phyloP scores from a whole-genome alignment of 2,329 filamentous ascomycete species.

The Huntiella decipiens region DNA sequence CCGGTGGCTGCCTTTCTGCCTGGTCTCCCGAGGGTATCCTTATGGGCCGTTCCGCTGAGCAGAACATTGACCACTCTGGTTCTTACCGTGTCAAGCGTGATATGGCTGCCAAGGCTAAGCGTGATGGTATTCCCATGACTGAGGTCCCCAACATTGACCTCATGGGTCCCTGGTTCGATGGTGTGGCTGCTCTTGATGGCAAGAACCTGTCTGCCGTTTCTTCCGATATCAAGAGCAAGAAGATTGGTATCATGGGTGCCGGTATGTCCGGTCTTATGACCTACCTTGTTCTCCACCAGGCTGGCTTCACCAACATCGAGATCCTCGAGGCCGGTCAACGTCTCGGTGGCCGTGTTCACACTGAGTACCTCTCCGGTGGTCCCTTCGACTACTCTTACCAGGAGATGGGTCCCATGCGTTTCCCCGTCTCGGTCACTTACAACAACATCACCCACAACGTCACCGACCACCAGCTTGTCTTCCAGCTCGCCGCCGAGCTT shows the following conservation, averaged over 20 bases:
- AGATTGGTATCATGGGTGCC: conserved; percentile 43
- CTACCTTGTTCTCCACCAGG: conserved; percentile 27
- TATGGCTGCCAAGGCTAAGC: conserved; percentile 13
- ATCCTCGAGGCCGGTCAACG: conserved; percentile 42
- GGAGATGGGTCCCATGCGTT: conserved; percentile 47
- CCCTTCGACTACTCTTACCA: conserved; percentile 48
- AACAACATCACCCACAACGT: conserved; percentile 39
- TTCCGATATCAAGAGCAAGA: conserved; percentile 35
- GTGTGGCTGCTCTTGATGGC: conserved; percentile 36
- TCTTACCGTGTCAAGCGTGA: conserved; percentile 5
- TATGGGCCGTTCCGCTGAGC: conserved; percentile 17
- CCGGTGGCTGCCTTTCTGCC: conserved; percentile 23
- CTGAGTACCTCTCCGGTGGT: conserved; percentile 40
- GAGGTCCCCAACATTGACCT: conserved; percentile 18
- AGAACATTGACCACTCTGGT: conserved; percentile 12
- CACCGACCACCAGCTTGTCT: conserved; percentile 44
- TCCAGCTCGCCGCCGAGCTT: conserved; percentile 40
- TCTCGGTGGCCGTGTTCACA: conserved; percentile 45
- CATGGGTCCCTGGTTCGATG: conserved; percentile 43
- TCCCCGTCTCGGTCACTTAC: conserved; percentile 33
- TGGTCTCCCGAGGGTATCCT: conserved; percentile 17
- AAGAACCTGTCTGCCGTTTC: conserved; percentile 25
- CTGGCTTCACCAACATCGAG: conserved; percentile 39
- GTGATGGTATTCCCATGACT: conserved; percentile 25
- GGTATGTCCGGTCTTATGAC: conserved; percentile 49